phyloP scores from a whole-genome alignment of 2,329 filamentous ascomycete species.

The Hymenoscyphus infarciens region DNA sequence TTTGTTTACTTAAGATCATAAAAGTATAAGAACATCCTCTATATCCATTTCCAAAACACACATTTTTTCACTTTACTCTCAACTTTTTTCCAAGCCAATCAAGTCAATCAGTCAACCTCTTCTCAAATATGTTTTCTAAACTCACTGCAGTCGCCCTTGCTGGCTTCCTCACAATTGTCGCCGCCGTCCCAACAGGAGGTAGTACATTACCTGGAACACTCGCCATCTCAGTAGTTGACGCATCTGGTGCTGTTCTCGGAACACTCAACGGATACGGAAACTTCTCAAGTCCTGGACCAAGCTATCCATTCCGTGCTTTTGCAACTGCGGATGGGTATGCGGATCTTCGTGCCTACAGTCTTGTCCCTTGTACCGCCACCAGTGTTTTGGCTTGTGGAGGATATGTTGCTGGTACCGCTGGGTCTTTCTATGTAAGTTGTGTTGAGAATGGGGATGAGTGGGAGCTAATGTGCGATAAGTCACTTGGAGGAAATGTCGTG shows the following conservation, averaged over 20 bases:
- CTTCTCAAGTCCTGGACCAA: slow-evolving; percentile 14
- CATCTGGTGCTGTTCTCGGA: slow-evolving; percentile 4
- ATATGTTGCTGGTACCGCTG: not conserved
- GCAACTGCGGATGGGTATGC: not conserved
- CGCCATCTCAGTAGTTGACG: slow-evolving; percentile 6
- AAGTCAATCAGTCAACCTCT: not conserved
- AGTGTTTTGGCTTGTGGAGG: slow-evolving; percentile 3
- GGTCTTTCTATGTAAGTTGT: slow-evolving; percentile 5
- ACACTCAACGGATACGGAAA: slow-evolving; percentile 16
- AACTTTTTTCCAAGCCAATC: not conserved
- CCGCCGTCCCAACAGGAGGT: not conserved
- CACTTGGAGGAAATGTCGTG: slow-evolving; percentile 2
- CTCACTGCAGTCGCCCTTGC: not conserved
- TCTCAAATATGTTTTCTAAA: not conserved
- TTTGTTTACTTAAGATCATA: slow-evolving; percentile 1
- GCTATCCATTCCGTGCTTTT: slow-evolving; percentile 6
- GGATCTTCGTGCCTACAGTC: not conserved
- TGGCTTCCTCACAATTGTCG: not conserved
- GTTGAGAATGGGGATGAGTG: not conserved
- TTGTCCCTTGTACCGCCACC: not conserved
- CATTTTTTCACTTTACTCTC: not conserved
- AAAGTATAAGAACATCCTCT: slow-evolving; percentile 1
- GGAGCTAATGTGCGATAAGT: not conserved
- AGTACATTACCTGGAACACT: not conserved
- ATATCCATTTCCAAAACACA: not conserved